phyloP scores from a whole-genome alignment of 2,329 filamentous ascomycete genomes.

The Epichloe hybrida region DNA sequence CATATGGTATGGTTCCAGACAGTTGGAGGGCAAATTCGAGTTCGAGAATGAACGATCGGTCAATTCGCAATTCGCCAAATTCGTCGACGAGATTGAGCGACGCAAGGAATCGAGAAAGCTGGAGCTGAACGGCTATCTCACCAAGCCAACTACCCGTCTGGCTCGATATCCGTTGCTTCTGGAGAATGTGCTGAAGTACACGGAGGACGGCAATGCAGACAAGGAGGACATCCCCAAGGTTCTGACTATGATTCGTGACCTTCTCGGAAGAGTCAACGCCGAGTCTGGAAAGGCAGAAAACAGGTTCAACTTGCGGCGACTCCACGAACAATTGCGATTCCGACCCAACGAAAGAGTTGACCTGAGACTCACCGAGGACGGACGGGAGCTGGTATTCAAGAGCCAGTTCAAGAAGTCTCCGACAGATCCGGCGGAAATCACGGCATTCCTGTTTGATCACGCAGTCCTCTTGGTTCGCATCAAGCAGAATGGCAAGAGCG shows the following conservation, averaged over 20 bases:
- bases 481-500: conserved; percentile 83
- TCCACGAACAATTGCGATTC: conserved; percentile 88
- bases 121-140: conserved; percentile 93
- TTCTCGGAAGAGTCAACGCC: conserved; percentile 77
- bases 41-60: conserved; percentile 90
- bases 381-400: conserved; percentile 87
- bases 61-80: conserved; percentile 74
- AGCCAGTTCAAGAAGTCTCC: conserved; percentile 85
- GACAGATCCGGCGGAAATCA: conserved; percentile 78
- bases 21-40: conserved; percentile 92
- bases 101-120: conserved; percentile 94
- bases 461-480: conserved; percentile 82
- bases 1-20: conserved; percentile 89
- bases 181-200: conserved; percentile 85
- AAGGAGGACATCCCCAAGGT: conserved; percentile 87
- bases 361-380: conserved; percentile 85
- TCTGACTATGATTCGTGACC: conserved; percentile 71
- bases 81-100: conserved; percentile 92
- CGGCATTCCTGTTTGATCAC: conserved; percentile 92
- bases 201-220: conserved; percentile 76
- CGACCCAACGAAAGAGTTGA: conserved; percentile 82
- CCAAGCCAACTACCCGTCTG: conserved; percentile 89
- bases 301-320: conserved; percentile 82
- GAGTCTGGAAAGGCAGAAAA: conserved; percentile 97
- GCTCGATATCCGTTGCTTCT: conserved; percentile 86